Conservation (phyloP, 352 stramenopile genomes). For the Globisporangium rhizosaccharum region DNA sequence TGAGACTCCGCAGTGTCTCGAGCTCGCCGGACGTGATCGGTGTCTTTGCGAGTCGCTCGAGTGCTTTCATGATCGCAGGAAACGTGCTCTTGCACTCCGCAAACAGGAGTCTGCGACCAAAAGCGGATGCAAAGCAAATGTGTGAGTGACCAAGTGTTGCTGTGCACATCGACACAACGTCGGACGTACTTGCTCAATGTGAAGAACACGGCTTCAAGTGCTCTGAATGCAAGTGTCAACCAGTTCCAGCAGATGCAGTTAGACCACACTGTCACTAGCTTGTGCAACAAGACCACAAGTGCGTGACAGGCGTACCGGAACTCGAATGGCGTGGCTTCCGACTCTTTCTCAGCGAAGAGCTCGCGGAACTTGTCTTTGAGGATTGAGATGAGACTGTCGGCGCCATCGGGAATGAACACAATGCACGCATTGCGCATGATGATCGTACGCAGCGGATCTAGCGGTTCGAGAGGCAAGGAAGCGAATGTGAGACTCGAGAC, state of each 20-base stretch:
- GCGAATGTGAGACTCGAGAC: too few relatives aligned
- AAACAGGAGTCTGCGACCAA: conserved; percentile 4
- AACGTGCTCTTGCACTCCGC: conserved; percentile 12
- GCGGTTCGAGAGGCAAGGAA: too few relatives aligned
- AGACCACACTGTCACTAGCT: too few relatives aligned
- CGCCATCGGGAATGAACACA: conserved; percentile 40
- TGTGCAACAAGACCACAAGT: too few relatives aligned
- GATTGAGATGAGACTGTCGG: conserved; percentile 33
- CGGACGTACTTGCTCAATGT: too few relatives aligned
- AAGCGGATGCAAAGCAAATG: too few relatives aligned
- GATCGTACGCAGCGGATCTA: conserved; percentile 37
- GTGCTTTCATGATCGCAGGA: conserved; percentile 10
- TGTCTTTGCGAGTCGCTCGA: conserved; percentile 11
- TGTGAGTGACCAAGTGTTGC: too few relatives aligned
- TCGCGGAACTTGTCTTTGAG: conserved; percentile 41
- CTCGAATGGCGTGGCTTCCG: conserved; percentile 24
- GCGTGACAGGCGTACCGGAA: conserved; percentile 22
- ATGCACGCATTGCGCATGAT: conserved; percentile 35
- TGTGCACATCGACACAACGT: too few relatives aligned
- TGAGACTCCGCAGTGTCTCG: conserved; percentile 23
- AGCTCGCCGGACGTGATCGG: conserved; percentile 18
- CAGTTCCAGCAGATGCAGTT: too few relatives aligned
- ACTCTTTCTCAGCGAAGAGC: conserved; percentile 8
- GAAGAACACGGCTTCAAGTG: too few relatives aligned
- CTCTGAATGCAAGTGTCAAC: too few relatives aligned